Evolutionary conservation across 106 monocot species (phyloP), one percentile per base, ranked within the genome.

Genomic region (Allium fistulosum): DNA sequence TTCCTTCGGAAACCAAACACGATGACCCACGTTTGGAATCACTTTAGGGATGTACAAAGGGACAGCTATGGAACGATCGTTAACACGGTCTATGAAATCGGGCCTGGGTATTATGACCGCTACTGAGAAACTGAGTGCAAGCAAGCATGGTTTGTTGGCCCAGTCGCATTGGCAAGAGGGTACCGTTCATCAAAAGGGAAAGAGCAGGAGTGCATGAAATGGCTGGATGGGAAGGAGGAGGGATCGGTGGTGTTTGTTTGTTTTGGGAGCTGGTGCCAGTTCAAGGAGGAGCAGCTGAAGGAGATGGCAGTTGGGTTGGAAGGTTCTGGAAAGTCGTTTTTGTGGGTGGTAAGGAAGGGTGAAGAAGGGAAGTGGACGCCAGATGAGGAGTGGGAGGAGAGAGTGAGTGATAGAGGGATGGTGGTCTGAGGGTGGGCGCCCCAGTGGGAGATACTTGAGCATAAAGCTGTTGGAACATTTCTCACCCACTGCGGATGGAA

Each of bases 401-500:
- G 22, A 13, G 52, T 53, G 52, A 13, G 13, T 9, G 52, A 13
- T 10, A 53, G 52, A 13, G 52, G 52, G 52, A 53, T 10, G 52
- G 52, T 53, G 13, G 52, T 53, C 0, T 0, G 52, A 10, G 52
- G 52, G 52, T 53, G 52, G 52, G 82, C 75, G 6, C 82, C 82
- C 56, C 82, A 83, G 71, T 70, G 78, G 70, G 71, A 69, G 26
- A 72, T 83, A 15, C 61, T 83, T 12, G 70, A 17, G 58, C 82
- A 83, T 61, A 18, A 14, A 46, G 65, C 83, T 2, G 83, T 83
- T 16, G 83, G 83, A 9, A 75, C 62, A 10, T 83, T 83, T 75
- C 11, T 83, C 68, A 79, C 70, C 26, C 83, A 83, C 72, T 79
- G 83, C 46, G 83, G 83, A 46, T 83, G 83, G 83, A 83, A 79